Evolutionary conservation across 2,329 filamentous ascomycete species (phyloP).

Genomic region (Colletotrichum abscissum): DNA sequence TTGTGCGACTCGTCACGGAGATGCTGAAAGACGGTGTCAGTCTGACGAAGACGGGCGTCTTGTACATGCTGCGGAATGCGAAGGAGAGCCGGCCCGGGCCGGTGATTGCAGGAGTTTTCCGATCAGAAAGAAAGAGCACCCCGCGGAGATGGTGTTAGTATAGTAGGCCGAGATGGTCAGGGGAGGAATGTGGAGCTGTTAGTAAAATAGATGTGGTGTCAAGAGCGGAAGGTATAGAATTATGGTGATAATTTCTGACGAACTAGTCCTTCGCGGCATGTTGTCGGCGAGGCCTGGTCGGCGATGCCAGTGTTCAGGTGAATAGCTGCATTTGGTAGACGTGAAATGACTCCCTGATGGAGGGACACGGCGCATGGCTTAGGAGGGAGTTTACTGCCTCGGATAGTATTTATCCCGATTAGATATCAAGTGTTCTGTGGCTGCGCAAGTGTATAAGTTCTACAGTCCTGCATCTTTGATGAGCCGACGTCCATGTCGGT

Average conservation of each 20-base stretch:
- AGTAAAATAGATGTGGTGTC: no score
- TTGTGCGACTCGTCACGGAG: neutral
- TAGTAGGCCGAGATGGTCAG: no score
- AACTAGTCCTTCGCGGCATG: no score
- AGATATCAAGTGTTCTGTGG: neutral
- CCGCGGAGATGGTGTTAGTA: no score
- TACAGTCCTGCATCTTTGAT: neutral
- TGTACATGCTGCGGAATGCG: neutral
- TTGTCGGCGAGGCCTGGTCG: no score
- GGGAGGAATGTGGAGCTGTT: no score
- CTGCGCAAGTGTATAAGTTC: neutral
- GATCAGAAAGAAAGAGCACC: no score
- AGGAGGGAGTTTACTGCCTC: neutral
- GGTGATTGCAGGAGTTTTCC: neutral
- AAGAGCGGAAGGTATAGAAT: no score
- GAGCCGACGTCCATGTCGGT: neutral
- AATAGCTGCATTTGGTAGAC: no score
- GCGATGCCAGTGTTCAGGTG: no score
- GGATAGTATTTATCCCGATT: neutral
- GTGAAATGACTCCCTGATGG: neutral
- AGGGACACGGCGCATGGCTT: neutral
- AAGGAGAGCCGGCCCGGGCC: neutral
- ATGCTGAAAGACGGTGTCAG: slow-evolving; percentile 4
- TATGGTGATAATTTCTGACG: no score
- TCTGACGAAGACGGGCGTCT: neutral